These are phyloP conservation scores for Thelonectria rubi DNA, from an alignment of 2,329 filamentous ascomycete species.

Conservation along the genomic window DNA sequence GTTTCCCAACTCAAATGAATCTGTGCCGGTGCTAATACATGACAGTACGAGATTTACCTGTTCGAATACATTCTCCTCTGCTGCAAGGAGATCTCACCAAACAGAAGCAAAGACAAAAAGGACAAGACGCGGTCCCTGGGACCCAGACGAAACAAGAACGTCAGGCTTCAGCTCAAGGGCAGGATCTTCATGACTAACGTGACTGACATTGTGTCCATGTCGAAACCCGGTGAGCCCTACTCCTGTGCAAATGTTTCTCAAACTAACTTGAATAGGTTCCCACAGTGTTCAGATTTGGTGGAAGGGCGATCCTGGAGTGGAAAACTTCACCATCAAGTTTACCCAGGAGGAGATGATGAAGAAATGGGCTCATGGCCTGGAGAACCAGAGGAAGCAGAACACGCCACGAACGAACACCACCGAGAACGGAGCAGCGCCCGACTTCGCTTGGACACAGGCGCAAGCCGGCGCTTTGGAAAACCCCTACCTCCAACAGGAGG, in stretches of 20 bases:
- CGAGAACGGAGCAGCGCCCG: conserved; percentile 64
- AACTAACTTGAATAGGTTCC: conserved; percentile 68
- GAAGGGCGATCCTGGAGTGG: conserved; percentile 95
- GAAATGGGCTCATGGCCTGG: conserved; percentile 86
- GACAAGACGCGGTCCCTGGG: conserved; percentile 66
- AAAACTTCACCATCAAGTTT: conserved; percentile 96
- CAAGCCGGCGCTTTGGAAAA: conserved; percentile 77
- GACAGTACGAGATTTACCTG: conserved; percentile 93
- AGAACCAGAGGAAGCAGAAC: conserved; percentile 75
- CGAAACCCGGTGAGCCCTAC: conserved; percentile 78
- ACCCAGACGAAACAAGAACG: conserved; percentile 72
- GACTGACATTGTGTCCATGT: conserved; percentile 87
- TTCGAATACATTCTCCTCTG: conserved; percentile 96
- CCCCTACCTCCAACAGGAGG: conserved; percentile 75
- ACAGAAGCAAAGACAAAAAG: conserved; percentile 83
- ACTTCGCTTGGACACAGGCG: conserved; percentile 82
- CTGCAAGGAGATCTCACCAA: conserved; percentile 92
- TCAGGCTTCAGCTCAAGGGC: conserved; percentile 92
- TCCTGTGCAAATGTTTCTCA: conserved; percentile 9
- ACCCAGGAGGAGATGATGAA: conserved; percentile 90
- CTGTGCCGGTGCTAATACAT: conserved; percentile 25
- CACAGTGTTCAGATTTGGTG: conserved; percentile 98
- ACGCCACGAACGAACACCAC: conserved; percentile 58
- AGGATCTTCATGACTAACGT: conserved; percentile 99
- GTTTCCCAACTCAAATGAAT: conserved; percentile 42